Percentiles rank a stretch among this genome's conserved stretches.
Evolutionary conservation across 768 basidiomycete genomes (phyloP).

Genomic region (Pleurotus sapidus): DNA sequence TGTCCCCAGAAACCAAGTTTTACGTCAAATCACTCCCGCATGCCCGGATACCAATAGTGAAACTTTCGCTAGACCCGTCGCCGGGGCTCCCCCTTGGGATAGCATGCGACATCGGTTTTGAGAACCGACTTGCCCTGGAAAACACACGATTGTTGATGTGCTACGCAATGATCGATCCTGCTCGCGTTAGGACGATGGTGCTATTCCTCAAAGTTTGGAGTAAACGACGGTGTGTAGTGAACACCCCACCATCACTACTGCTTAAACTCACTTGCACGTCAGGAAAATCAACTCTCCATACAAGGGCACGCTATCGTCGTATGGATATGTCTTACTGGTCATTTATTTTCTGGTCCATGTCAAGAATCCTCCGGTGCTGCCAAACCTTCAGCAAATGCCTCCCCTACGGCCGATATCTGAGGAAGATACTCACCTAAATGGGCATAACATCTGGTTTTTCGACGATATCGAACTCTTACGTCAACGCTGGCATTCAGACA

Average conservation of each 20-base stretch:
- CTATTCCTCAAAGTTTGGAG: conserved; percentile 99
- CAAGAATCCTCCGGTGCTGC: conserved; percentile 94
- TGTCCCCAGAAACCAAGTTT: conserved; percentile 81
- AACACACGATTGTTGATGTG: conserved; percentile 96
- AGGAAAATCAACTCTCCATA: conserved; percentile 99
- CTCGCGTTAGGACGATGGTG: conserved; percentile 89
- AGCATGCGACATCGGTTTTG: conserved; percentile 98
- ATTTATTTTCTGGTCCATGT: conserved; percentile 98
- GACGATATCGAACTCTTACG: conserved; percentile 93
- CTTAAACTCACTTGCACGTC: conserved; percentile 7
- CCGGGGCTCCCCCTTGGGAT: conserved; percentile 82
- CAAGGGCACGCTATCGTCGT: conserved; percentile 93
- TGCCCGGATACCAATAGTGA: conserved; percentile 98
- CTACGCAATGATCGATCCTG: conserved; percentile 96
- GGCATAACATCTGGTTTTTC: conserved; percentile 91
- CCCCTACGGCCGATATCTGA: conserved; percentile 85
- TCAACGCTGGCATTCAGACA: conserved; percentile 92
- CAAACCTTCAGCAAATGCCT: conserved; percentile 94
- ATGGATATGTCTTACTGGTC: conserved; percentile 96
- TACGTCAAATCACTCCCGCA: conserved; percentile 94
- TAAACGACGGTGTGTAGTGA: conserved; percentile 71
- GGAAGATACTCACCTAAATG: conserved; percentile 81
- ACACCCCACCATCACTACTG: background rate
- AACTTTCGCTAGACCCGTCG: conserved; percentile 88
- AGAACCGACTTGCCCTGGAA: conserved; percentile 94